Conservation (phyloP, 331 rosid species). For the Malus hybrid region DNA sequence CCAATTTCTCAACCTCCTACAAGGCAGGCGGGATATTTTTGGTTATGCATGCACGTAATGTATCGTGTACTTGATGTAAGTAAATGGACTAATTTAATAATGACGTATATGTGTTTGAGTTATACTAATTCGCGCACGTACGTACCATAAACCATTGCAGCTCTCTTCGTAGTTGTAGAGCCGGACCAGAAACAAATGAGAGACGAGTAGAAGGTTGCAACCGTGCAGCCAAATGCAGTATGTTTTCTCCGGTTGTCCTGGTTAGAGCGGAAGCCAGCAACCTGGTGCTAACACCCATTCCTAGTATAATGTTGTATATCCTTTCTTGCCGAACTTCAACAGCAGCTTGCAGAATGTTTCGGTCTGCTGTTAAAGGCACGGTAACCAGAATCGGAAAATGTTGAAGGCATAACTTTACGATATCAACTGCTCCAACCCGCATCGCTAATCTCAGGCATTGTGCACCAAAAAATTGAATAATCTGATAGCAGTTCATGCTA, state of each 20-base stretch:
- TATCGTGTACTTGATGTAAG: background rate
- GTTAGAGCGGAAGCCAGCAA: background rate
- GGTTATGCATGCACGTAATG: too few relatives aligned
- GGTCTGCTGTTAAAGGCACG: too few relatives aligned
- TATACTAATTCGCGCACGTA: background rate
- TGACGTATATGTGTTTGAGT: background rate
- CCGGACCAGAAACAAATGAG: slow-evolving; percentile 32
- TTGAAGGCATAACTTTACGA: slow-evolving; percentile 29
- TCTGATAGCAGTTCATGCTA: too few relatives aligned
- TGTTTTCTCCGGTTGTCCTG: slow-evolving; percentile 20
- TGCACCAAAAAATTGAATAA: too few relatives aligned
- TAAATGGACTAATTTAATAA: background rate
- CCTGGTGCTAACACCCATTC: slow-evolving; percentile 23
- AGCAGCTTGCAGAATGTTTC: slow-evolving; percentile 21
- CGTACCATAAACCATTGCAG: slow-evolving; percentile 13
- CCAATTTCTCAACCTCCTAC: slow-evolving; percentile 38
- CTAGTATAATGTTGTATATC: slow-evolving; percentile 27
- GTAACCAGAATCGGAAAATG: slow-evolving; percentile 29
- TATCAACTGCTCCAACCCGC: slow-evolving; percentile 28
- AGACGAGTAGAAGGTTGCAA: slow-evolving; percentile 12
- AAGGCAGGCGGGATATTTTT: background rate
- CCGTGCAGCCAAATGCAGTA: slow-evolving; percentile 40
- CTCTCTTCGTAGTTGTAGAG: slow-evolving; percentile 43
- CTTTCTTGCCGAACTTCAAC: slow-evolving; percentile 36
- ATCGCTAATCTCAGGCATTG: background rate